Base-by-base conservation (phyloP, 2,329 filamentous ascomycete species). In the Penicillium sp. region DNA sequence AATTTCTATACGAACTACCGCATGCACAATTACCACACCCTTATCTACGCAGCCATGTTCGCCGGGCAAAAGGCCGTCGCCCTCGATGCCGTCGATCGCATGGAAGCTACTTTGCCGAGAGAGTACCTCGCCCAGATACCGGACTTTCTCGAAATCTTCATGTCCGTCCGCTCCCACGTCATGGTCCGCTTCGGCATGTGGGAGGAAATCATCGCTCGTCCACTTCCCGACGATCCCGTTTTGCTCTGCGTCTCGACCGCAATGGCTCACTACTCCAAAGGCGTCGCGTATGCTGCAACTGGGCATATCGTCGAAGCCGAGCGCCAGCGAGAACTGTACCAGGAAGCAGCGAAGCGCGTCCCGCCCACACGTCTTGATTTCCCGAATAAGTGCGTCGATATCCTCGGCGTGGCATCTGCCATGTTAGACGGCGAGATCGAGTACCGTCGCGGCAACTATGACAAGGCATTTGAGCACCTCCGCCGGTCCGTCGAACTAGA, bases 1-100 rank as follows among this genome's bases (percentile, higher is more conserved):
- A 86, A 86, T 62, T 89, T 90, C 62, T 91, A 90, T 68, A 84
- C 83, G 0, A 75, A 89, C 4, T 91, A 90, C 62, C 78, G 86
- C 11, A 77, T 79, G 40, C 87, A 91, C 61, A 75, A 90, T 60
- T 84, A 83, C 57, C 86, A 90, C 60, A 89, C 87, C 53, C 77
- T 80, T 2, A 77, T 89, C 40, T 90, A 90, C 61, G 82, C 83
- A 0, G 85, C 86, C 47, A 87, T 90, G 85, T 85, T 90, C 54
- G 79, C 84, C 0, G 87, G 82, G 0, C 79, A 85, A 60, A 84
- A 74, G 1, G 62, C 69, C 20, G 71, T 83, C 9, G 83, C 85
- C 0, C 63, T 89, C 1, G 76, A 84, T 0, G 82, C 84, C 0
- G 77, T 79, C 0, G 55, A 61, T 0, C 69, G 74, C 36, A 75